Evolutionary conservation across 306 rosid genomes (phyloP).

Genomic region (Quercus wislizeni): DNA sequence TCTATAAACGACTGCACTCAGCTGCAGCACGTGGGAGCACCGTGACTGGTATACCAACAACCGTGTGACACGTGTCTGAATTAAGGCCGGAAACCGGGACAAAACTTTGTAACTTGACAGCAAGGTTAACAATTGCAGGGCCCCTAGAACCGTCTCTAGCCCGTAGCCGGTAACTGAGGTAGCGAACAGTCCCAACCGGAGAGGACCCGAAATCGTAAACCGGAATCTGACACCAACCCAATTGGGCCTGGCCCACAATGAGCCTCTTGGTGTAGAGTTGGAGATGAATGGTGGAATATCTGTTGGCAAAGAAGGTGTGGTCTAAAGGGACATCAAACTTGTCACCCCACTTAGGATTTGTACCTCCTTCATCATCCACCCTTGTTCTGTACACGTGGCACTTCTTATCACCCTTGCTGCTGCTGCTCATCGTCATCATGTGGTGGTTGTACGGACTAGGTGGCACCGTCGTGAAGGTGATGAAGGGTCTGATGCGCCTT

Average conservation of each 20-base stretch:
- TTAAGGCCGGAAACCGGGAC: slow-evolving; percentile 5
- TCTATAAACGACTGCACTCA: too few relatives aligned
- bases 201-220: slow-evolving; percentile 40
- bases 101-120: slow-evolving; percentile 30
- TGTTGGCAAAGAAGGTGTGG: slow-evolving; percentile 37
- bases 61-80: slow-evolving; percentile 34
- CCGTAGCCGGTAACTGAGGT: slow-evolving; percentile 62
- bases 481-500: slow-evolving; percentile 36
- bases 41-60: slow-evolving; percentile 55
- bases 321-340: slow-evolving; percentile 43
- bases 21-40: neutral
- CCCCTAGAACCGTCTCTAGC: slow-evolving; percentile 50
- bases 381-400: slow-evolving; percentile 31
- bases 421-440: too few relatives aligned
- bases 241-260: slow-evolving; percentile 32
- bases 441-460: neutral
- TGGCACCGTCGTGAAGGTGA: slow-evolving; percentile 40
- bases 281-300: slow-evolving; percentile 35
- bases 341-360: slow-evolving; percentile 42
- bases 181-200: slow-evolving; percentile 22
- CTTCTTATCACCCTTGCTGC: slow-evolving; percentile 4
- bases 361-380: slow-evolving; percentile 36
- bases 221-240: slow-evolving; percentile 58
- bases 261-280: slow-evolving; percentile 39
- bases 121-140: slow-evolving; percentile 39